Base-by-base conservation (phyloP, 176 grass and related monocot species). In the Leersia perrieri region DNA sequence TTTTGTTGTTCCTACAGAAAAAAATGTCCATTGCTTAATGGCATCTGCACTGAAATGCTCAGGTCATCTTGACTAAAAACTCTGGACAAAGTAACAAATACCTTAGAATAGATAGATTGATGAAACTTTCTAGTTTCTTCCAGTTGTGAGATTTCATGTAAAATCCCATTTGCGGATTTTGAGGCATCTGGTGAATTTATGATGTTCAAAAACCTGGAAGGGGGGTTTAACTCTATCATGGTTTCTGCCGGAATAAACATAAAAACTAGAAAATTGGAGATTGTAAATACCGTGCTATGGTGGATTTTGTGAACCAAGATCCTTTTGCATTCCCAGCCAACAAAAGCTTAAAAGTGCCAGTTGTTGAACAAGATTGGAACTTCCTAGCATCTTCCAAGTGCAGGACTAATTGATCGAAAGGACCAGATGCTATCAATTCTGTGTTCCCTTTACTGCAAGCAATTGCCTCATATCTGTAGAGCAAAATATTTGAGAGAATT, bases 121-220 rank as follows among this genome's bases (percentile, higher is more conserved):
- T 99, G 93, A 86, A 99, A 99, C 60, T 89, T 99, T 94, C 89
- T 96, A 69, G 97, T 99, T 82, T 99, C 93, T 83, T 94, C 91
- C 73, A 99, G 86, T 64, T 99, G 97, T 63, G 89, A 99, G 49
- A 95, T 92, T 70, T 99, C 97, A 36, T 92, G 88, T 83, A 86
- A 82, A 77, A 99, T 89, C 68, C 62, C 87, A 76, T 85, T 91
- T 20, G 81, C 89, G 0, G 87, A 93, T 93, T 89, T 91, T 78
- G 88, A 68, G 11, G 79, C 82, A 60, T 90, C 91, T 68, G 84
- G 29, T 12, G 80, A 96, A 80, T 90, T 93, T 69, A 96, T 85
- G 72, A 91, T 83, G 81, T 85, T 63, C 70, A 99, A 79, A 74
- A 96, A 94, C 87, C 97, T 99, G 76, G 72, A 62, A 62, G 30